Conservation (phyloP, 2,329 filamentous ascomycete genomes). For the Curvularia verruculosa region DNA sequence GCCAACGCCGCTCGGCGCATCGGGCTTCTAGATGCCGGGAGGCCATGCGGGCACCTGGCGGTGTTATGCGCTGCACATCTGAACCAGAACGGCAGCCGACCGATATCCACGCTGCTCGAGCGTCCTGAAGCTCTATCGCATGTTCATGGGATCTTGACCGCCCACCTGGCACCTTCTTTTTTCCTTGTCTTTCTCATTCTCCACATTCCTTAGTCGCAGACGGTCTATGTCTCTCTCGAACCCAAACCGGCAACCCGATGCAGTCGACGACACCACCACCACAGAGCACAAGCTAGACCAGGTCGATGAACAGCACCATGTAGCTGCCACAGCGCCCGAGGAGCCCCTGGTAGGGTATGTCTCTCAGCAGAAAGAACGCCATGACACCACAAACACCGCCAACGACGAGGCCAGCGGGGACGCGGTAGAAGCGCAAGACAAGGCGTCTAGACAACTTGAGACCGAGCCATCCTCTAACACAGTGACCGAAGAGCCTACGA, state of each 20-base stretch:
- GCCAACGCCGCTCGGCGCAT: slow-evolving; percentile 25
- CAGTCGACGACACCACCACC: slow-evolving; percentile 26
- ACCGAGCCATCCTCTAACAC: slow-evolving; percentile 9
- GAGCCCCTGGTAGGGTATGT: slow-evolving; percentile 3
- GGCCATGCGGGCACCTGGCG: slow-evolving; percentile 22
- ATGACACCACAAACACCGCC: slow-evolving; percentile 11
- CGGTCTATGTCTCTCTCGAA: slow-evolving; percentile 47
- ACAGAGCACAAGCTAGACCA: slow-evolving; percentile 31
- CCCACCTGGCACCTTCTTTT: not conserved
- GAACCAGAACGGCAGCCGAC: slow-evolving; percentile 14
- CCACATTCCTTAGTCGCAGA: slow-evolving; percentile 21
- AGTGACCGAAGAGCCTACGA: slow-evolving; percentile 26
- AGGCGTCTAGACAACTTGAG: slow-evolving; percentile 1
- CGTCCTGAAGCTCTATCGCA: slow-evolving; percentile 15
- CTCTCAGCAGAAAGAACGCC: not conserved
- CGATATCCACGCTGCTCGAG: slow-evolving; percentile 9
- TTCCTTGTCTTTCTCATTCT: not conserved
- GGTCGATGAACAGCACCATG: slow-evolving; percentile 15
- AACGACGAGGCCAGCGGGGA: slow-evolving; percentile 9
- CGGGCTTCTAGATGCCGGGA: slow-evolving; percentile 29
- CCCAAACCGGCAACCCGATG: slow-evolving; percentile 40
- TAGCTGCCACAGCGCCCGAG: not conserved
- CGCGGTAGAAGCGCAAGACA: not conserved
- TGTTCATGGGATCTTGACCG: slow-evolving; percentile 32
- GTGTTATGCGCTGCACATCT: slow-evolving; percentile 20